Evolutionary conservation across 179 eudicot species (phyloP).

Genomic region (Monotropa hypopitys): DNA sequence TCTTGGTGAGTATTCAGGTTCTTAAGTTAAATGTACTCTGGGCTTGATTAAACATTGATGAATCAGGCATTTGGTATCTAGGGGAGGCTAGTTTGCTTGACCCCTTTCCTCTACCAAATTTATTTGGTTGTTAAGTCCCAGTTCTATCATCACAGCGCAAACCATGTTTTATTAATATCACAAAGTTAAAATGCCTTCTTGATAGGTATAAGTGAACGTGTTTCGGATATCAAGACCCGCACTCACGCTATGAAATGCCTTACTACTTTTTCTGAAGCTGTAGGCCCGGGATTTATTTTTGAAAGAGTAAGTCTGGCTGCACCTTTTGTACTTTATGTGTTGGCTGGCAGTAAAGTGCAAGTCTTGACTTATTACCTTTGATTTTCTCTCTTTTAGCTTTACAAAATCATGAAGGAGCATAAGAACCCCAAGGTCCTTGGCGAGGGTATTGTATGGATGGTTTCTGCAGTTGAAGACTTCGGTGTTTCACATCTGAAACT

Average conservation of each 20-base stretch:
- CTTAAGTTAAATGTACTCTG: not conserved
- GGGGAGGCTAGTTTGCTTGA: not conserved
- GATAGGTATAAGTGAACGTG: conserved; percentile 85
- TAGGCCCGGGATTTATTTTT: conserved; percentile 87
- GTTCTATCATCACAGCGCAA: not conserved
- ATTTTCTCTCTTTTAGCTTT: conserved; percentile 38
- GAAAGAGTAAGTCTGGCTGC: conserved; percentile 55
- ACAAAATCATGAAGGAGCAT: conserved; percentile 93
- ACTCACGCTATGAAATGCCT: conserved; percentile 91
- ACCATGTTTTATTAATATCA: not conserved
- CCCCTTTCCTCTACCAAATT: not conserved
- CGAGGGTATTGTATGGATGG: conserved; percentile 94
- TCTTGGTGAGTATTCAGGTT: conserved; percentile 38
- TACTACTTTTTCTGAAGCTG: conserved; percentile 79
- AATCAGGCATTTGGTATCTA: not conserved
- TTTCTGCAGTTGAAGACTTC: conserved; percentile 88
- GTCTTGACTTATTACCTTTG: not conserved
- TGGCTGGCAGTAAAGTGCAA: not conserved
- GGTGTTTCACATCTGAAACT: conserved; percentile 75
- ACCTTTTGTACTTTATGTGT: conserved; percentile 7
- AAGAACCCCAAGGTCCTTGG: conserved; percentile 98
- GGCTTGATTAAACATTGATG: not conserved
- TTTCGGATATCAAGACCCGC: conserved; percentile 95
- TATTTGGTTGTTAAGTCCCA: not conserved
- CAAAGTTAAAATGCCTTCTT: conserved; percentile 5